These are phyloP conservation scores for Cotoneaster glaucophyllus DNA, from an alignment of 306 rosid genomes.

Conservation along the genomic window DNA sequence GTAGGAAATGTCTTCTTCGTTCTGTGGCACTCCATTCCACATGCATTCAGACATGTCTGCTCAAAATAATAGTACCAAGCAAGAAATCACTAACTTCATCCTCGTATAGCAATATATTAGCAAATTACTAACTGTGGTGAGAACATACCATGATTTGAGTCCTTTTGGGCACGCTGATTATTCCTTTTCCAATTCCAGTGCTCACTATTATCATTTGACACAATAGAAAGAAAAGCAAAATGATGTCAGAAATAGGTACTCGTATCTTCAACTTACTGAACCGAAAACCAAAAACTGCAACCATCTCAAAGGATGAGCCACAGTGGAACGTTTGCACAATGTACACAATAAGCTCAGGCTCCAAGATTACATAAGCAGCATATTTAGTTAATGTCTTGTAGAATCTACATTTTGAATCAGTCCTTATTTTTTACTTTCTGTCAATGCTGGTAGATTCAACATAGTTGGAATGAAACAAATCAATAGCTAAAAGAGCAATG, in stretches of 20 bases:
- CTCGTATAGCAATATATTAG: background rate
- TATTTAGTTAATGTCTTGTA: background rate
- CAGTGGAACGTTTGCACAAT: constrained; percentile 7
- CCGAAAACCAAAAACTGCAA: background rate
- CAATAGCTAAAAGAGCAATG: background rate
- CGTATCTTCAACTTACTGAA: background rate
- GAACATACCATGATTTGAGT: constrained; percentile 39
- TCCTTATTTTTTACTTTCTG: background rate
- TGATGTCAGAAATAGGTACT: constrained; percentile 9
- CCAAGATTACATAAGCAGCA: background rate
- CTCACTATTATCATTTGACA: constrained; percentile 31
- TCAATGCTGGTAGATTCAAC: background rate
- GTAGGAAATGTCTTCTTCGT: constrained; percentile 52
- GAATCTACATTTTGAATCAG: background rate
- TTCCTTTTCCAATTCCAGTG: constrained; percentile 58
- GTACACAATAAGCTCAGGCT: background rate
- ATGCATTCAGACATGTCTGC: constrained; percentile 44
- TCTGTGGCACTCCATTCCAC: constrained; percentile 61
- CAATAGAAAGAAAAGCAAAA: constrained; percentile 6
- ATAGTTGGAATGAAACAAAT: too few relatives aligned
- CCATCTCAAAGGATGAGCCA: background rate
- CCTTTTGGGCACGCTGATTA: constrained; percentile 34
- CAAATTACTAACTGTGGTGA: background rate
- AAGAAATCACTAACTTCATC: constrained; percentile 8
- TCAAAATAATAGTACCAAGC: constrained; percentile 15